These are phyloP conservation scores for Meyerozyma guilliermondii DNA, from an alignment of 1,139 yeast genomes.

Conservation along the genomic window DNA sequence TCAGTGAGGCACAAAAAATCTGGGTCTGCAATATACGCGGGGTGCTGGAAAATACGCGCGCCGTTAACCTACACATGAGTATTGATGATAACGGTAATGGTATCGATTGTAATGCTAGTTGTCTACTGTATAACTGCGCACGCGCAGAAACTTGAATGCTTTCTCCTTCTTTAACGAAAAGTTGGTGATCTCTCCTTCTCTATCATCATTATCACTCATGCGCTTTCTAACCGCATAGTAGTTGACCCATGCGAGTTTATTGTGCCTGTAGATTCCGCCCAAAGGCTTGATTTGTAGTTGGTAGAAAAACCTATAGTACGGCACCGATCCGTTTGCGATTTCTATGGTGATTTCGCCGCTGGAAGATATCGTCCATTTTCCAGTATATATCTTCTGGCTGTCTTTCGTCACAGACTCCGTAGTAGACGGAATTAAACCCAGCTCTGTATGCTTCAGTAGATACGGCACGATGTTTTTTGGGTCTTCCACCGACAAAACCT, in stretches of 20 bases:
- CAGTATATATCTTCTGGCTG: constrained; percentile 36
- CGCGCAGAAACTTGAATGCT: constrained; percentile 68
- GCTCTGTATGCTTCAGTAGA: constrained; percentile 30
- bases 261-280: constrained; percentile 53
- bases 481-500: constrained; percentile 61
- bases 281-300: constrained; percentile 50
- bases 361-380: constrained; percentile 49
- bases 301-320: constrained; percentile 60
- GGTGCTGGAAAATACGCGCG: constrained; percentile 1
- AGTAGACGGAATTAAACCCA: constrained; percentile 5
- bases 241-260: constrained; percentile 62
- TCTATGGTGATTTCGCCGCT: constrained; percentile 50
- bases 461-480: constrained; percentile 59
- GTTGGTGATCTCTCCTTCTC: constrained; percentile 47
- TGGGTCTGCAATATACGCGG: constrained; percentile 3
- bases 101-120: constrained; percentile 8
- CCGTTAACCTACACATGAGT: background rate
- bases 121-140: constrained; percentile 38
- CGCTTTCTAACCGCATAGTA: constrained; percentile 54
- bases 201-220: constrained; percentile 23
- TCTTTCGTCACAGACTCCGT: constrained; percentile 14
- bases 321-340: constrained; percentile 57
- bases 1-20: constrained; percentile 13
- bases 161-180: constrained; percentile 67
- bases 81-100: background rate